phyloP scores from a whole-genome alignment of 2,329 filamentous ascomycete species.

The Onygena corvina region DNA sequence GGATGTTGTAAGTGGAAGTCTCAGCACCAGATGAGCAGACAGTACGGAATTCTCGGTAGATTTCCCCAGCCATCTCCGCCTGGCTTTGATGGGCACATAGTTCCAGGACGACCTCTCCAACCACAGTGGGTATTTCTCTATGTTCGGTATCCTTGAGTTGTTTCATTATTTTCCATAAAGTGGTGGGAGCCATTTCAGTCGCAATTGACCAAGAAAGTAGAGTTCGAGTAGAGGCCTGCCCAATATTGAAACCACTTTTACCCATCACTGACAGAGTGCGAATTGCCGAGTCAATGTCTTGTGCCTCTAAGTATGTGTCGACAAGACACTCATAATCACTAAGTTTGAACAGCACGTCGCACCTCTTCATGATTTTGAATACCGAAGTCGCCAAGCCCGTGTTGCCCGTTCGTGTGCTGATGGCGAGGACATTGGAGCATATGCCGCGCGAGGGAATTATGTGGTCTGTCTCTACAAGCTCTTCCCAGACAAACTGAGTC shows the following conservation, averaged over 20 bases:
- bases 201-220: conserved; percentile 48
- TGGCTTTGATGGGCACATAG: conserved; percentile 35
- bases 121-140: conserved; percentile 39
- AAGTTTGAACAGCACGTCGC: conserved; percentile 43
- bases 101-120: conserved; percentile 40
- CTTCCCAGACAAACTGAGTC: conserved; percentile 59
- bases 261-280: conserved; percentile 63
- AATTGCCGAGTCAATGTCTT: conserved; percentile 55
- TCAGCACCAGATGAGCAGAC: conserved; percentile 37
- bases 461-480: conserved; percentile 47
- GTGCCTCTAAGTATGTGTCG: conserved; percentile 51
- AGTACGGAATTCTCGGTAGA: conserved; percentile 50
- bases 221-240: conserved; percentile 49
- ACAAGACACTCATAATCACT: conserved; percentile 73
- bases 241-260: conserved; percentile 47
- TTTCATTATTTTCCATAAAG: conserved; percentile 47
- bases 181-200: conserved; percentile 33
- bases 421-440: conserved; percentile 56
- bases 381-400: conserved; percentile 57
- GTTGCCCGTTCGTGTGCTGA: conserved; percentile 59
- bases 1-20: conserved; percentile 45
- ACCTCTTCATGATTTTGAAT: conserved; percentile 51
- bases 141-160: conserved; percentile 39
- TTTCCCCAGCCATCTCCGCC: conserved; percentile 42
- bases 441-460: conserved; percentile 53